Percentiles rank a stretch among this genome's conserved stretches.
Evolutionary conservation across 768 basidiomycete species (phyloP).

Genomic region (Macrolepiota fuliginosa): DNA sequence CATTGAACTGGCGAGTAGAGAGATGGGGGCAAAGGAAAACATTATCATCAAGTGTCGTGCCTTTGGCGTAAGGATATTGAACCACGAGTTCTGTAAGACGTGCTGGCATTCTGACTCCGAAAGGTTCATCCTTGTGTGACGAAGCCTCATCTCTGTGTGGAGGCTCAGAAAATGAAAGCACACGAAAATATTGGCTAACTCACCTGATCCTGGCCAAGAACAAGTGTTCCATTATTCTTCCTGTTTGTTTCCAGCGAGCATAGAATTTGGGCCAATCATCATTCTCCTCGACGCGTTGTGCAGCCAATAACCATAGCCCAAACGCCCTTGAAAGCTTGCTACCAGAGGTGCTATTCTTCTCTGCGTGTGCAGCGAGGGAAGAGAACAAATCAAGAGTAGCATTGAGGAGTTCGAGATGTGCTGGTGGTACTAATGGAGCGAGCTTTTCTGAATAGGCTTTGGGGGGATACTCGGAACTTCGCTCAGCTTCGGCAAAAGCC

Average conservation of each 20-base stretch:
- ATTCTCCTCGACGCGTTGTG: slow-evolving; percentile 41
- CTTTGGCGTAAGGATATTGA: slow-evolving; percentile 59
- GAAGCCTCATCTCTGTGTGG: slow-evolving; percentile 53
- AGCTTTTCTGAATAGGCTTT: slow-evolving; percentile 63
- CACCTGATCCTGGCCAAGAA: slow-evolving; percentile 75
- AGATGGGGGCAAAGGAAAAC: slow-evolving; percentile 65
- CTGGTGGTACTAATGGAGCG: slow-evolving; percentile 53
- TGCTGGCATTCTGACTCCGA: slow-evolving; percentile 55
- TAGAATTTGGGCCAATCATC: slow-evolving; percentile 71
- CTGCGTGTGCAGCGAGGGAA: slow-evolving; percentile 68
- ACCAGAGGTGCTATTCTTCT: slow-evolving; percentile 70
- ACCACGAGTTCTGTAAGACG: slow-evolving; percentile 70
- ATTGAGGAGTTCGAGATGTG: slow-evolving; percentile 58
- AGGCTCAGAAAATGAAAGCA: slow-evolving; percentile 3
- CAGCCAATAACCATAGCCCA: slow-evolving; percentile 69
- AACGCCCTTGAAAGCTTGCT: slow-evolving; percentile 74
- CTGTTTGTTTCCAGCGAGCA: slow-evolving; percentile 69
- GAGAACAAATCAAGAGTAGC: slow-evolving; percentile 62
- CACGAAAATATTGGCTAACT: slow-evolving; percentile 13
- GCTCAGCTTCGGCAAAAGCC: slow-evolving; percentile 60
- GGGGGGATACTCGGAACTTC: slow-evolving; percentile 53
- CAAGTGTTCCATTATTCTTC: slow-evolving; percentile 72
- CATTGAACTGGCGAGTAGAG: slow-evolving; percentile 61
- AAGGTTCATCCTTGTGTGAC: slow-evolving; percentile 53
- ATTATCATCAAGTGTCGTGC: slow-evolving; percentile 28